Conservation (phyloP, 768 basidiomycete species). For the Boletus subcaerulescens region DNA sequence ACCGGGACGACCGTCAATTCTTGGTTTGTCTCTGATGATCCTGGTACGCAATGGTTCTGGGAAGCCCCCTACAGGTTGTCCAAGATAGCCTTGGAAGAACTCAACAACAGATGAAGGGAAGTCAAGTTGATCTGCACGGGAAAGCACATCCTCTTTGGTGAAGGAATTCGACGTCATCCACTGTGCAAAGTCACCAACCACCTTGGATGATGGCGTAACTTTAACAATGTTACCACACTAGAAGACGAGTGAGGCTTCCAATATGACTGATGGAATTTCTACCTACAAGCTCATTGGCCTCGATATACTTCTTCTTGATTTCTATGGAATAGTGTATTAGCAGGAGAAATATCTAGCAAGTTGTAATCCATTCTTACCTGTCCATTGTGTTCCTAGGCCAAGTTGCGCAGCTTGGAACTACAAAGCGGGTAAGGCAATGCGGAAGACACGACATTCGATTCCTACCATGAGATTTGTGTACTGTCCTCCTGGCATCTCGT, state of each 20-base stretch:
- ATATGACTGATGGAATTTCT: neutral
- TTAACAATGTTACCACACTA: slow-evolving; percentile 98
- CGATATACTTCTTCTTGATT: slow-evolving; percentile 98
- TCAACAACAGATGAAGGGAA: slow-evolving; percentile 97
- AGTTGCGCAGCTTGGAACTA: slow-evolving; percentile 99
- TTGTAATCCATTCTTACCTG: slow-evolving; percentile 43
- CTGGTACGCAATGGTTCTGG: slow-evolving; percentile 91
- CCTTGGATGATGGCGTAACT: slow-evolving; percentile 98
- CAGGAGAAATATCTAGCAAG: slow-evolving; percentile 5
- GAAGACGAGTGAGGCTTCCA: slow-evolving; percentile 7
- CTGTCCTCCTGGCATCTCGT: slow-evolving; percentile 99
- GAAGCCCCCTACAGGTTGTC: slow-evolving; percentile 97
- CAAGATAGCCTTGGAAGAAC: slow-evolving; percentile 99
- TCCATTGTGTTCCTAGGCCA: slow-evolving; percentile 96
- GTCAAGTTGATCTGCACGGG: slow-evolving; percentile 85
- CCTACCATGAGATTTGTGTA: slow-evolving; percentile 90
- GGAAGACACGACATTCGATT: slow-evolving; percentile 10
- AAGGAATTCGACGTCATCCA: slow-evolving; percentile 97
- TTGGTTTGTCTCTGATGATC: slow-evolving; percentile 89
- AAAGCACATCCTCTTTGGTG: slow-evolving; percentile 80
- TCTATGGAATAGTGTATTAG: slow-evolving; percentile 41
- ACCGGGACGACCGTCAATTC: slow-evolving; percentile 93
- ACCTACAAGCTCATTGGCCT: slow-evolving; percentile 90
- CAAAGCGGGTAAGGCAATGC: slow-evolving; percentile 21
- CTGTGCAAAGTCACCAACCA: slow-evolving; percentile 98